These are phyloP conservation scores for Penicillium olsonii DNA, from an alignment of 2,329 filamentous ascomycete species.

Conservation along the genomic window DNA sequence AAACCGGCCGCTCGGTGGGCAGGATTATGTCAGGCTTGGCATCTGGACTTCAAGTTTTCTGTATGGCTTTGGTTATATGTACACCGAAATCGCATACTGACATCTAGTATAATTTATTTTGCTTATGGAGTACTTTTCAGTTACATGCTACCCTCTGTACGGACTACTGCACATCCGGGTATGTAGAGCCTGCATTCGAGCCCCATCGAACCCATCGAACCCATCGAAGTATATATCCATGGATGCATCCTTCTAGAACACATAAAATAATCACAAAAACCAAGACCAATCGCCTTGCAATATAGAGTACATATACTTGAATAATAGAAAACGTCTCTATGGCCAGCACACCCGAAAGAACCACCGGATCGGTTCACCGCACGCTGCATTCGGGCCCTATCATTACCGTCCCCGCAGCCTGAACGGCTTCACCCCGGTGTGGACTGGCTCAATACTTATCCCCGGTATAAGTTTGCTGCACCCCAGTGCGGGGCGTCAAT, in stretches of 20 bases:
- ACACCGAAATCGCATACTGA: too few relatives aligned
- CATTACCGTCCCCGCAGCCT: conserved; percentile 25
- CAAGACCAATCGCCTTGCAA: background rate
- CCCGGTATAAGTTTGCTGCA: conserved; percentile 14
- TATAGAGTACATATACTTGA: background rate
- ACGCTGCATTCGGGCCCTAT: conserved; percentile 34
- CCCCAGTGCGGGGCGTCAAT: conserved; percentile 10
- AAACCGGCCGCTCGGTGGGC: too few relatives aligned
- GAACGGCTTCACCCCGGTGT: conserved; percentile 31
- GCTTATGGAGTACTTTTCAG: too few relatives aligned
- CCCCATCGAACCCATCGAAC: background rate
- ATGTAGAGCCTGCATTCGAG: background rate
- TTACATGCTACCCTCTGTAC: too few relatives aligned
- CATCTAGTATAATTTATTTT: too few relatives aligned
- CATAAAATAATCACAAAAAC: background rate
- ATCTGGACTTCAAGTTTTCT: too few relatives aligned
- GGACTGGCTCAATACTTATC: conserved; percentile 24
- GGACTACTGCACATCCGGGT: too few relatives aligned
- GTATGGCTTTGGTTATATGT: too few relatives aligned
- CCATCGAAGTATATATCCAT: background rate
- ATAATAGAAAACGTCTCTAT: conserved; percentile 3
- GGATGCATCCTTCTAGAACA: background rate
- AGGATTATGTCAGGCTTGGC: too few relatives aligned
- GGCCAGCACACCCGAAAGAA: conserved; percentile 2
- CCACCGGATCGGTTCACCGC: conserved; percentile 33